phyloP scores from a whole-genome alignment of 331 rosid species.

The Acacia concinna region DNA sequence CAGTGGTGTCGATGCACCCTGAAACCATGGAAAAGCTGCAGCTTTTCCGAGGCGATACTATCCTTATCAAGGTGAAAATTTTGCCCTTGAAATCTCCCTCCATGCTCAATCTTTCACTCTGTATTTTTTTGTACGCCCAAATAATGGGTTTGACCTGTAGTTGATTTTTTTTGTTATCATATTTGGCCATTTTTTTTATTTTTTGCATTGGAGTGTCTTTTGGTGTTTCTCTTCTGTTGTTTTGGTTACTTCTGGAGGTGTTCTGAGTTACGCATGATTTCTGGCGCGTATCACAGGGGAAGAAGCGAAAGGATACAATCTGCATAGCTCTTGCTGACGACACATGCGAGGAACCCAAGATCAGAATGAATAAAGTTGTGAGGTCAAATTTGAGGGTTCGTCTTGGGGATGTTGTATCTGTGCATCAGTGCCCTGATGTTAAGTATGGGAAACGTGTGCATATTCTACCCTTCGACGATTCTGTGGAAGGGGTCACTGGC shows the following conservation, averaged over 20 bases:
- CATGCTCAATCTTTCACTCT: not conserved
- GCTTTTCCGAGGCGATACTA: conserved; percentile 59
- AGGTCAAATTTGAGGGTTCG: conserved; percentile 72
- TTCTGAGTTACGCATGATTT: conserved; percentile 5
- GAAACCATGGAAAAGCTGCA: conserved; percentile 61
- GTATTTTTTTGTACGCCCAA: not conserved
- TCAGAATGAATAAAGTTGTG: conserved; percentile 78
- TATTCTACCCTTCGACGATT: conserved; percentile 67
- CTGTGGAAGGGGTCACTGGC: conserved; percentile 76
- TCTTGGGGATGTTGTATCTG: conserved; percentile 78
- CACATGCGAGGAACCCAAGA: conserved; percentile 59
- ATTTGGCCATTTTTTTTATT: not conserved
- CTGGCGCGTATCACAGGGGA: conserved; percentile 46
- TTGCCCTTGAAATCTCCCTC: not conserved
- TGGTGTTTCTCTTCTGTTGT: not conserved
- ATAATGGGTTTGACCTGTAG: not conserved
- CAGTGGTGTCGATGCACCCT: conserved; percentile 56
- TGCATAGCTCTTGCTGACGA: conserved; percentile 75
- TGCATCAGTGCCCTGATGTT: conserved; percentile 73
- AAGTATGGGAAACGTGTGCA: conserved; percentile 76
- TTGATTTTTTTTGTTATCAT: not conserved
- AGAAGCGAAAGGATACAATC: conserved; percentile 66
- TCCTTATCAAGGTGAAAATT: conserved; percentile 52
- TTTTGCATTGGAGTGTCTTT: not conserved
- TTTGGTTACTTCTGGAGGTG: not conserved